Conservation (phyloP, 495 filamentous ascomycete species). For the Annulohypoxylon moriforme region DNA sequence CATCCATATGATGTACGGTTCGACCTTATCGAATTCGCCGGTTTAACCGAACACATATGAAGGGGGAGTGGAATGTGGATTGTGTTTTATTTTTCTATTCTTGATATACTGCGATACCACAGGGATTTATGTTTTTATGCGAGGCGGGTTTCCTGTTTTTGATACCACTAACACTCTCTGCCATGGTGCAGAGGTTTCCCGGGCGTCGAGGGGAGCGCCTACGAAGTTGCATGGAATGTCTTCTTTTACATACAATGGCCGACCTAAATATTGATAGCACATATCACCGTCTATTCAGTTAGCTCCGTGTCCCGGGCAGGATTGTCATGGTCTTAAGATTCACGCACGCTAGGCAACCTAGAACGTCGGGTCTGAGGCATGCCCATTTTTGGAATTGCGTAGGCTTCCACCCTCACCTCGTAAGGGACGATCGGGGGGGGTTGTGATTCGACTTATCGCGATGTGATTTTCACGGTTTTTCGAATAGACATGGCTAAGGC, state of each 20-base stretch:
- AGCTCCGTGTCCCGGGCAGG: not conserved
- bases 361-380: slow-evolving; percentile 1
- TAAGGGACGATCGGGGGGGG: not conserved
- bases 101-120: slow-evolving; percentile 47
- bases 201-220: slow-evolving; percentile 26
- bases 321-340: slow-evolving; percentile 2
- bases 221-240: slow-evolving; percentile 31
- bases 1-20: not conserved
- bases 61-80: slow-evolving; percentile 27
- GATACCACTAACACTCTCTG: slow-evolving; percentile 42
- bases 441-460: slow-evolving; percentile 16
- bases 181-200: slow-evolving; percentile 33
- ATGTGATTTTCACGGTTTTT: slow-evolving; percentile 18
- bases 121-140: slow-evolving; percentile 39
- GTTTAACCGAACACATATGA: slow-evolving; percentile 9
- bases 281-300: slow-evolving; percentile 19
- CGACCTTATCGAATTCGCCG: not conserved
- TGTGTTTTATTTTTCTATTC: slow-evolving; percentile 31
- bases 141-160: slow-evolving; percentile 37
- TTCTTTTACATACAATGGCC: slow-evolving; percentile 37
- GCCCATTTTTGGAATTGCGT: not conserved
- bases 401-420: slow-evolving; percentile 2
- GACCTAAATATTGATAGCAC: slow-evolving; percentile 36
- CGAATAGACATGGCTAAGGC: slow-evolving; percentile 22
- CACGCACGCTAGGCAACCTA: slow-evolving; percentile 5